Evolutionary conservation across 1,284 basidiomycete species (phyloP).

Genomic region (Ganoderma boninense): DNA sequence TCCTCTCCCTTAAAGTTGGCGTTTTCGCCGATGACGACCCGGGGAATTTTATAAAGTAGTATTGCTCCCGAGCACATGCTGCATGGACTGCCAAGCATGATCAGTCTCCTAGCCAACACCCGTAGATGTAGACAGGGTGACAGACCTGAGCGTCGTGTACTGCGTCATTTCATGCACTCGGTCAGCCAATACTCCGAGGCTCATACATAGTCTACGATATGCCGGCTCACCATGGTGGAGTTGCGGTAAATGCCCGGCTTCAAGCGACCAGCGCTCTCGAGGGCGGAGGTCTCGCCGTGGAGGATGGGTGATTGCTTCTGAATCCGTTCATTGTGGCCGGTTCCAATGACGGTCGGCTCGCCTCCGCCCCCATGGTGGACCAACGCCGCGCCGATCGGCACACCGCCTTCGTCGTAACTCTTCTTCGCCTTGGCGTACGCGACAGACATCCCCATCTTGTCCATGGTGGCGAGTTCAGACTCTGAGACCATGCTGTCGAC

Average conservation of each 20-base stretch:
- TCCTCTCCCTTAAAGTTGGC: conserved; percentile 58
- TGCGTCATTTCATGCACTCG: conserved; percentile 16
- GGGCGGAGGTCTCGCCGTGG: conserved; percentile 63
- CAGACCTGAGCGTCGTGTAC: conserved; percentile 61
- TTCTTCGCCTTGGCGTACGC: conserved; percentile 55
- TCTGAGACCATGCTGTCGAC: neutral
- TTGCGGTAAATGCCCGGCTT: conserved; percentile 52
- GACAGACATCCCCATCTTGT: conserved; percentile 33
- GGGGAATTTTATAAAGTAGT: conserved; percentile 64
- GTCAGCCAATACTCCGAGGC: neutral
- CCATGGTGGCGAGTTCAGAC: conserved; percentile 8
- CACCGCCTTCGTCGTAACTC: conserved; percentile 57
- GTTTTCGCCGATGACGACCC: conserved; percentile 70
- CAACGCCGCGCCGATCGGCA: conserved; percentile 66
- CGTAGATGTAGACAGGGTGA: neutral
- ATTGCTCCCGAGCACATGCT: conserved; percentile 71
- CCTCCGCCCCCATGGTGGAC: conserved; percentile 40
- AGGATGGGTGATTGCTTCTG: conserved; percentile 62
- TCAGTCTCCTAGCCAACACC: conserved; percentile 1
- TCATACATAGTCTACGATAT: neutral
- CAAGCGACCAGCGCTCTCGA: conserved; percentile 59
- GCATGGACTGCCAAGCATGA: conserved; percentile 54
- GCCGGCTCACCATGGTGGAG: conserved; percentile 54
- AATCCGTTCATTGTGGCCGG: conserved; percentile 60
- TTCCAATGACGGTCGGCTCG: conserved; percentile 49